A percentile compares a stretch with the other conserved stretches of the same genome.
phyloP scores from a whole-genome alignment of 225 moss, liverwort and hornwort species.

The Pleurozium schreberi region DNA sequence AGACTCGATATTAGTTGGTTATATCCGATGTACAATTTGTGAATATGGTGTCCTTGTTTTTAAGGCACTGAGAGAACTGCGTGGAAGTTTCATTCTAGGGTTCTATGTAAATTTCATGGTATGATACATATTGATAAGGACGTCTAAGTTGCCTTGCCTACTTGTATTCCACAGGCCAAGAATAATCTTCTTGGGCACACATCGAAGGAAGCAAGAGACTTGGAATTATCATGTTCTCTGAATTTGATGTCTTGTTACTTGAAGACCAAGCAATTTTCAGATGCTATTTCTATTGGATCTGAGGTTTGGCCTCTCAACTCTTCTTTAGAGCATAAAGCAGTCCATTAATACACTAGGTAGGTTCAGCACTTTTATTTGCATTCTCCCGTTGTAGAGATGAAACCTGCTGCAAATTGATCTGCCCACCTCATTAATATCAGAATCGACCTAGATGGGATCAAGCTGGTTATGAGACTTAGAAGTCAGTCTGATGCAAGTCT shows the following conservation, averaged over 20 bases:
- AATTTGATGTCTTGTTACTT: conserved; percentile 96
- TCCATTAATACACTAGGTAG: background rate
- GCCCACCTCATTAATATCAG: background rate
- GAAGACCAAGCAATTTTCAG: conserved; percentile 65
- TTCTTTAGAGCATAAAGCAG: background rate
- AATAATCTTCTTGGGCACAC: conserved; percentile 49
- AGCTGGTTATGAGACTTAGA: background rate
- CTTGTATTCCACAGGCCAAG: conserved; percentile 51
- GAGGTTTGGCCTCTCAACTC: conserved; percentile 32
- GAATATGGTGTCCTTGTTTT: background rate
- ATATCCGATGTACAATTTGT: background rate
- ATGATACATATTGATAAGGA: background rate
- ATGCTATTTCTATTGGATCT: conserved; percentile 59
- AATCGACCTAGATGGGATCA: background rate
- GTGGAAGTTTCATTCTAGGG: background rate
- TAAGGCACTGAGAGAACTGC: background rate
- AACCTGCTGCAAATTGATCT: background rate
- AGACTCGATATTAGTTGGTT: background rate
- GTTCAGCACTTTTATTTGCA: background rate
- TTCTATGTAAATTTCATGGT: background rate
- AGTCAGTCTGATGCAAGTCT: background rate
- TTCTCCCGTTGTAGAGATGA: background rate
- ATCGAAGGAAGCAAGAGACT: conserved; percentile 55
- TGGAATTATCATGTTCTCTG: conserved; percentile 77
- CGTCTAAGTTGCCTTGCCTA: background rate